Base-by-base conservation (phyloP, 371 early-diverging fungal genomes). In the Apophysomyces variabilis region DNA sequence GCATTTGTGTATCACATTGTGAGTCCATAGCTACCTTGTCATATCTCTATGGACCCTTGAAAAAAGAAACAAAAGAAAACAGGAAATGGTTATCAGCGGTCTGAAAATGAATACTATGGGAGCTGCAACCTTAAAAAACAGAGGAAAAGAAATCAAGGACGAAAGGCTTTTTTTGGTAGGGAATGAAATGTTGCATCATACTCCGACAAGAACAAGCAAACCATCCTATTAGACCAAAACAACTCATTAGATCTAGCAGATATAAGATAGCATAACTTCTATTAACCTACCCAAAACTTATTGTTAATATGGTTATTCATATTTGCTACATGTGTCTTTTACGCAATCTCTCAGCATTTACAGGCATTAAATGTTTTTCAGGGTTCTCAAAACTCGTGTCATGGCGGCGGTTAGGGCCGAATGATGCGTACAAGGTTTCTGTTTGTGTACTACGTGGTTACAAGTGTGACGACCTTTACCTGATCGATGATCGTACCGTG, bases 301-400 rank as follows among this genome's bases (percentile, higher is more conserved):
- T 26, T 26, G 32, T 3, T 26, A 18, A 16, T 45, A 4, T n/a
- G 46, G n/a, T 50, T 50, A 9, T 50, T 50, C 21, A 7, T 50
- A 21, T 16, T 21, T 50, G 54, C 16, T 26, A 50, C 21, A 50
- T 35, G 21, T 3, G 32, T 3, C 54, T 50, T 50, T 1, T 26
- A 50, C 16, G 54, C 54, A 8, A 50, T 50, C 54, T 21, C 54
- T 26, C 32, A 21, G 54, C 54, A 50, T 9, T 50, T 21, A 7
- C 54, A 18, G 54, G 54, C 54, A 16, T 50, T 50, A 50, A 50
- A 50, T 50, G 54, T 50, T 50, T 50, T 50, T 50, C 54, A 50
- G 54, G 54, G 54, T 50, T 50, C 54, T 50, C 54, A 50, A 50
- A 50, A 32, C 54, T 50, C 54, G 54, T 50, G 54, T 21, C 54